phyloP scores from a whole-genome alignment of 768 basidiomycete genomes.

The Trametes coccinea region DNA sequence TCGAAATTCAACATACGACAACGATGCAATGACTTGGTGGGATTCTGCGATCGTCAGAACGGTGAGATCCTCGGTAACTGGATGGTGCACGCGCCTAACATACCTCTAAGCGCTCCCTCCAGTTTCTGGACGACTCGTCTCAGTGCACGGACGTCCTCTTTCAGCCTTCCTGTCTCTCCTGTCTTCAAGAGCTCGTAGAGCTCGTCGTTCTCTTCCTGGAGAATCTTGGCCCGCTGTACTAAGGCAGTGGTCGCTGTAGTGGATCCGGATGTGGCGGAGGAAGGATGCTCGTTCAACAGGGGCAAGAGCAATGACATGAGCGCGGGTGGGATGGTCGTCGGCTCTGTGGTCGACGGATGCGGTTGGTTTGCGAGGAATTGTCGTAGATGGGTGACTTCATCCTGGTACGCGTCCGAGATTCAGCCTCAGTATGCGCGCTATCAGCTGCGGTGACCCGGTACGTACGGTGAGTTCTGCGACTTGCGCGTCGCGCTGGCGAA shows the following conservation, averaged over 20 bases:
- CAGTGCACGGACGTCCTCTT: constrained; percentile 77
- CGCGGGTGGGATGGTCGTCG: constrained; percentile 69
- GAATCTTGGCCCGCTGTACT: constrained; percentile 65
- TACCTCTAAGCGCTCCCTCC: constrained; percentile 78
- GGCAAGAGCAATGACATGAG: constrained; percentile 69
- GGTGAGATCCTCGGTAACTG: constrained; percentile 4
- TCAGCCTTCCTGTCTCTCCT: constrained; percentile 77
- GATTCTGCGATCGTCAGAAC: constrained; percentile 54
- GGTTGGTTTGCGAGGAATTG: constrained; percentile 65
- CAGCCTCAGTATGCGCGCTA: constrained; percentile 16
- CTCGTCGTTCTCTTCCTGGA: constrained; percentile 90
- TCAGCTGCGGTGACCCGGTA: constrained; percentile 21
- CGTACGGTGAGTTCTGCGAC: constrained; percentile 72
- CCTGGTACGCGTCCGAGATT: constrained; percentile 42
- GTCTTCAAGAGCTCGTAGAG: constrained; percentile 72
- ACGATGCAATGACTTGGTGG: constrained; percentile 63
- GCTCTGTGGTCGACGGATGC: constrained; percentile 56
- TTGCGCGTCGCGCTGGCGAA: constrained; percentile 76
- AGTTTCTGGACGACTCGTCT: constrained; percentile 66
- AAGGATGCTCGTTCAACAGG: constrained; percentile 52
- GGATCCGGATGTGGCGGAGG: constrained; percentile 27
- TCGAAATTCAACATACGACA: constrained; percentile 58
- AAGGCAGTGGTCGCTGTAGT: constrained; percentile 72
- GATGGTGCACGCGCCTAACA: constrained; percentile 20
- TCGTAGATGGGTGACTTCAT: constrained; percentile 70